phyloP scores from a whole-genome alignment of 2,329 filamentous ascomycete genomes.

The Cercospora janseana region DNA sequence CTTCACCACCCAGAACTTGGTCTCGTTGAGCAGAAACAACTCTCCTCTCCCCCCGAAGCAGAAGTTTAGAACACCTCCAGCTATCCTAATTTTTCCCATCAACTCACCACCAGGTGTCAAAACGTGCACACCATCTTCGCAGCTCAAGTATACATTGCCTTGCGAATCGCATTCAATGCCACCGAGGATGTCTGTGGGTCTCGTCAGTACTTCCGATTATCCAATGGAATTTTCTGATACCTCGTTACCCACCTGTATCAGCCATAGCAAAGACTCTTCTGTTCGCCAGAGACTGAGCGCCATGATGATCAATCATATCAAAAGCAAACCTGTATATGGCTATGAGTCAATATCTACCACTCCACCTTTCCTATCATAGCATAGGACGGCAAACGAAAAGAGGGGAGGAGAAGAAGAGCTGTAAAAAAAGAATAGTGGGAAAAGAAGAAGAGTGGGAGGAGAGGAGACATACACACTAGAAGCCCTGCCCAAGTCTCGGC shows the following conservation, averaged over 20 bases:
- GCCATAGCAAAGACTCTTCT: slow-evolving; percentile 32
- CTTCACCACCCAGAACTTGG: slow-evolving; percentile 28
- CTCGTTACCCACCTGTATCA: slow-evolving; percentile 29
- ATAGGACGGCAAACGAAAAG: too few species aligned
- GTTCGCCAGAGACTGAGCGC: slow-evolving; percentile 30
- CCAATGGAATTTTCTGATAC: too few species aligned
- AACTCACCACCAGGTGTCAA: slow-evolving; percentile 52
- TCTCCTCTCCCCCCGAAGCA: slow-evolving; percentile 32
- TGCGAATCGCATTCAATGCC: slow-evolving; percentile 55
- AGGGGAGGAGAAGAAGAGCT: too few species aligned
- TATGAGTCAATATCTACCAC: too few species aligned
- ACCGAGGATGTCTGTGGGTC: slow-evolving; percentile 53
- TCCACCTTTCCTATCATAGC: not conserved
- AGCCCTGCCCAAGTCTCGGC: slow-evolving; percentile 45
- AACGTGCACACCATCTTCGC: slow-evolving; percentile 55
- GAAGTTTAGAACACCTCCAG: slow-evolving; percentile 39
- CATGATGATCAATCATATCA: slow-evolving; percentile 32
- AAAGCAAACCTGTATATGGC: slow-evolving; percentile 31
- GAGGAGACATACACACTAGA: slow-evolving; percentile 50
- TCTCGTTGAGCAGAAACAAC: slow-evolving; percentile 31
- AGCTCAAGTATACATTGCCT: slow-evolving; percentile 57
- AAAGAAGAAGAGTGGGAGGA: too few species aligned
- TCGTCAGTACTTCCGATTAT: too few species aligned
- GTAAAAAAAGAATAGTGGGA: too few species aligned
- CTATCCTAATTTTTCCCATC: slow-evolving; percentile 59